These are phyloP conservation scores for Bryum argenteum DNA, from an alignment of 225 moss, liverwort and hornwort genomes.

Conservation along the genomic window DNA sequence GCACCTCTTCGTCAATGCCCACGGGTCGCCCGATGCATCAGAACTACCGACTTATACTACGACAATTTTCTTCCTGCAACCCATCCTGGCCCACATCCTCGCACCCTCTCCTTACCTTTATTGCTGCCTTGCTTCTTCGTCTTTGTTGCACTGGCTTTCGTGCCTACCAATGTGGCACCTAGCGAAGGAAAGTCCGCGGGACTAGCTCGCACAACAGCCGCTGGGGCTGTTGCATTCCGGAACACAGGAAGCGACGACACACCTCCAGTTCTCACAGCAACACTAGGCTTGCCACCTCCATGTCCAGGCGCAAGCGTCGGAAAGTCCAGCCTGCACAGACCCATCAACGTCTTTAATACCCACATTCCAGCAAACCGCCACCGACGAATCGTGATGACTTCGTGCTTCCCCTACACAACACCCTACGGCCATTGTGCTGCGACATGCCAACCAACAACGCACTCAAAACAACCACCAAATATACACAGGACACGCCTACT, in stretches of 20 bases:
- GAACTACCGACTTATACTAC: not conserved
- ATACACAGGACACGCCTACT: not conserved
- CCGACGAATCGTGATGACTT: not conserved
- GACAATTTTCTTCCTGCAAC: not conserved
- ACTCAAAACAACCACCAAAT: not conserved
- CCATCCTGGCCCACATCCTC: not conserved
- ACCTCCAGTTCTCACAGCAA: constrained; percentile 25
- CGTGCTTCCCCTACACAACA: not conserved
- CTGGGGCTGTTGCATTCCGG: constrained; percentile 40
- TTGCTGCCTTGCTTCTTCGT: constrained; percentile 38
- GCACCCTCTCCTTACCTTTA: constrained; percentile 30
- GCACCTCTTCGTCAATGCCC: not conserved
- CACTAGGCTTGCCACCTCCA: constrained; percentile 38
- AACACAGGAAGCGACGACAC: constrained; percentile 30
- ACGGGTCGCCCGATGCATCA: not conserved
- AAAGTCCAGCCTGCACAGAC: constrained; percentile 65
- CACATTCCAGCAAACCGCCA: constrained; percentile 30
- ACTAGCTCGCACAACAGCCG: constrained; percentile 42
- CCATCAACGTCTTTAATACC: not conserved
- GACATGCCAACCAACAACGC: not conserved
- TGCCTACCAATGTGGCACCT: constrained; percentile 35
- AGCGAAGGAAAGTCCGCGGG: constrained; percentile 64
- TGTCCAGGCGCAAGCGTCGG: constrained; percentile 63
- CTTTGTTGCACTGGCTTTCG: constrained; percentile 35
- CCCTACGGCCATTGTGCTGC: too few species aligned